phyloP scores from a whole-genome alignment of 371 early-diverging fungal genomes.

The Actinomucor elegans region DNA sequence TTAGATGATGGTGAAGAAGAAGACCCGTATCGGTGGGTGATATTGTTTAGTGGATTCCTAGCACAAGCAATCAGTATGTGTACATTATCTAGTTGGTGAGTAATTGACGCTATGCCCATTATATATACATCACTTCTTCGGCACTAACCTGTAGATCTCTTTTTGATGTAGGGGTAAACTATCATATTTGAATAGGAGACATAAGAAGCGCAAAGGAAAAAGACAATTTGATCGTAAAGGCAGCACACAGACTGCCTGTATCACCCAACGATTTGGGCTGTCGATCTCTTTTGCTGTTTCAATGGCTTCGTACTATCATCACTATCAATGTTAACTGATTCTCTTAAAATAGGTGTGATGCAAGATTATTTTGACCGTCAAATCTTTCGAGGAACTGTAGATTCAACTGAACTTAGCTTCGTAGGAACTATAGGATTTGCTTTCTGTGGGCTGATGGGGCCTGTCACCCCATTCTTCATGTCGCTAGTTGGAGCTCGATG shows the following conservation, averaged over 20 bases:
- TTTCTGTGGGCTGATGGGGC: conserved; percentile 32
- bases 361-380: conserved; percentile 33
- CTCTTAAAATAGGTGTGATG: conserved; percentile 23
- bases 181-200: neutral
- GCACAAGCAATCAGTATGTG: conserved; percentile 37
- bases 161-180: conserved; percentile 16
- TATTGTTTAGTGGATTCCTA: conserved; percentile 30
- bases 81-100: conserved; percentile 38
- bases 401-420: conserved; percentile 23
- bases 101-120: no score
- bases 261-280: no score
- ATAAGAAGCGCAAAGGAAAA: no score
- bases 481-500: conserved; percentile 25
- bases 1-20: conserved; percentile 17
- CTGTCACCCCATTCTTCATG: conserved; percentile 25
- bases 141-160: conserved; percentile 4
- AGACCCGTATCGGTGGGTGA: conserved; percentile 33
- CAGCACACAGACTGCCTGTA: neutral
- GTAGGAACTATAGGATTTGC: conserved; percentile 35
- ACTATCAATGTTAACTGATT: neutral
- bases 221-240: neutral
- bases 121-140: neutral
- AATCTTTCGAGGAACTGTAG: conserved; percentile 25
- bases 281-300: no score
- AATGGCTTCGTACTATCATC: no score